These are phyloP conservation scores for Mycena crocata DNA, from an alignment of 768 basidiomycete genomes.

Conservation along the genomic window DNA sequence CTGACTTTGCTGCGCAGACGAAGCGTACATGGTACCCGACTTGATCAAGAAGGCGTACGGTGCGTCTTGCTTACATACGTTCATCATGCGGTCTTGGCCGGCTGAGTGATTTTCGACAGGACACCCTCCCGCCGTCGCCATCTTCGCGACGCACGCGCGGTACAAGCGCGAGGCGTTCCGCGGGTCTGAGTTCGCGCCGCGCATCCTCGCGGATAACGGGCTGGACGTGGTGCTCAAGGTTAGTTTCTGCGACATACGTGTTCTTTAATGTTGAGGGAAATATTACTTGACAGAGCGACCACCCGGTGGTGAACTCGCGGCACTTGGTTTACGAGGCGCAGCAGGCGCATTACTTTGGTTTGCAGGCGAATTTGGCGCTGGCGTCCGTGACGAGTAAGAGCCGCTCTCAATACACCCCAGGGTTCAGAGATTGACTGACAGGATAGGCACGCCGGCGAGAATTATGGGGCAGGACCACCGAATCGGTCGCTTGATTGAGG, in stretches of 20 bases:
- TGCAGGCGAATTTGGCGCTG: constrained; percentile 67
- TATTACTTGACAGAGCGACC: constrained; percentile 57
- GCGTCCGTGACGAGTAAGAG: constrained; percentile 72
- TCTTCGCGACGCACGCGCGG: constrained; percentile 75
- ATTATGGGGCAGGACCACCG: background rate
- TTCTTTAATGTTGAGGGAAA: background rate
- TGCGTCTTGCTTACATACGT: constrained; percentile 26
- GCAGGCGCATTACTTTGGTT: constrained; percentile 75
- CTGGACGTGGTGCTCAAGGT: constrained; percentile 86
- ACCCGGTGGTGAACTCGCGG: constrained; percentile 69
- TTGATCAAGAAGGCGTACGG: constrained; percentile 80
- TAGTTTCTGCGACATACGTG: background rate
- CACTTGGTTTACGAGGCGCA: constrained; percentile 79
- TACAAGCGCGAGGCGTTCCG: constrained; percentile 69
- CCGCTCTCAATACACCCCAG: constrained; percentile 67
- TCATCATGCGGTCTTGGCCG: background rate
- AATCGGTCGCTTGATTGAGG: constrained; percentile 42
- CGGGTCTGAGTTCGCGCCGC: constrained; percentile 82
- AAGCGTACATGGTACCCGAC: constrained; percentile 83
- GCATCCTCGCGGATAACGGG: constrained; percentile 77
- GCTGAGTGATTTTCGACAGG: constrained; percentile 43
- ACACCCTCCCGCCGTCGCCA: constrained; percentile 74
- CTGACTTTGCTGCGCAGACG: constrained; percentile 49
- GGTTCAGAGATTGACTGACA: constrained; percentile 65
- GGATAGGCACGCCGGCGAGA: constrained; percentile 43